phyloP scores from a whole-genome alignment of 2,329 filamentous ascomycete species.

The Rhynchosporium agropyri region DNA sequence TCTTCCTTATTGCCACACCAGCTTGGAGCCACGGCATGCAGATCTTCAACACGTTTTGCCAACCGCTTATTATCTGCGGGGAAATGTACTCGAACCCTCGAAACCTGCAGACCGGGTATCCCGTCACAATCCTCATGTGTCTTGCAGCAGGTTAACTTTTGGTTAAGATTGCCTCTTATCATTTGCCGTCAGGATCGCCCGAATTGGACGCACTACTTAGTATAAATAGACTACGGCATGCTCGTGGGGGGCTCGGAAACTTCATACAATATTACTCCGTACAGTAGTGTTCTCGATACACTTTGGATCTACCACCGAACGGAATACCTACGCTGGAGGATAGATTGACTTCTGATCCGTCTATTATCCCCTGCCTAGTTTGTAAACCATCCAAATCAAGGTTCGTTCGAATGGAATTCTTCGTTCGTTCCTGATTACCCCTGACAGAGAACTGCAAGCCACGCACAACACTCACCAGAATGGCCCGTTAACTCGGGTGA shows the following conservation, averaged over 20 bases:
- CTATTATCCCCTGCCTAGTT: background rate
- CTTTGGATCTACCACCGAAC: no score
- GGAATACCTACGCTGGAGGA: background rate
- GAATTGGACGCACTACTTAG: background rate
- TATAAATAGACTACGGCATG: background rate
- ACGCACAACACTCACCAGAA: conserved; percentile 5
- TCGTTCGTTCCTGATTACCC: conserved; percentile 5
- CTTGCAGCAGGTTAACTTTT: conserved; percentile 3
- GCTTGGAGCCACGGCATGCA: conserved; percentile 10
- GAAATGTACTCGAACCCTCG: background rate
- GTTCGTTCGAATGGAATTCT: background rate
- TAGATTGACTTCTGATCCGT: conserved; percentile 5
- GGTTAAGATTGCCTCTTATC: conserved; percentile 11
- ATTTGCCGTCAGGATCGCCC: conserved; percentile 9
- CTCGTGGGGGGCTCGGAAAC: background rate
- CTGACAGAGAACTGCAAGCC: conserved; percentile 5
- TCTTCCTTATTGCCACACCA: conserved; percentile 2
- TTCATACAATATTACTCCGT: background rate
- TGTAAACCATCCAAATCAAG: conserved; percentile 8
- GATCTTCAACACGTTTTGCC: background rate
- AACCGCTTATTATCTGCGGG: background rate
- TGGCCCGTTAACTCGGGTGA: background rate
- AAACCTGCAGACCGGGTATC: background rate
- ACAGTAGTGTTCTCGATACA: background rate
- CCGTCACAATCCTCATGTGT: conserved; percentile 3